A percentile compares a stretch with the other conserved stretches of the same genome.
phyloP scores from a whole-genome alignment of 2,329 filamentous ascomycete genomes.

The Furcasterigmium sp. region DNA sequence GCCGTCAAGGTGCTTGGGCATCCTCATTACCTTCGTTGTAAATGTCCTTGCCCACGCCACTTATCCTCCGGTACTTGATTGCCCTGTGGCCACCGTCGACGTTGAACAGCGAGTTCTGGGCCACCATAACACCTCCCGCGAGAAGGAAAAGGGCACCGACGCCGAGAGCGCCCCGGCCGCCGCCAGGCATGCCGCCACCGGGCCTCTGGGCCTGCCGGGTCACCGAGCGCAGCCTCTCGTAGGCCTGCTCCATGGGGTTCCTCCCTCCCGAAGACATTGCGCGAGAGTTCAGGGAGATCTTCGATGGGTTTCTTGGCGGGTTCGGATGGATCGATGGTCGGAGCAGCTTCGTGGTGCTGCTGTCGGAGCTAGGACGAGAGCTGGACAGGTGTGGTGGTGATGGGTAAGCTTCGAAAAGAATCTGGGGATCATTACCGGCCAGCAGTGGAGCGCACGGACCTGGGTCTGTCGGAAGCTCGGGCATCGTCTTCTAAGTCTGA shows the following conservation, averaged over 20 bases:
- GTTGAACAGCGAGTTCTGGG: constrained; percentile 63
- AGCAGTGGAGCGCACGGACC: no score
- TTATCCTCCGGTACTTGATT: constrained; percentile 94
- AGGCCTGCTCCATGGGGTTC: constrained; percentile 43
- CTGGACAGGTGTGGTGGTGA: no score
- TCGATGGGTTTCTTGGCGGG: neutral
- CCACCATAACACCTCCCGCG: constrained; percentile 42
- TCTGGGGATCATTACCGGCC: neutral
- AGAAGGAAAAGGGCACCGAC: constrained; percentile 37
- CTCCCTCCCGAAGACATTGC: constrained; percentile 13
- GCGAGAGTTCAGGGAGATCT: neutral
- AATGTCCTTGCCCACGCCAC: constrained; percentile 93
- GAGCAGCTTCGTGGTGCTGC: neutral
- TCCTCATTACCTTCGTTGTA: constrained; percentile 94
- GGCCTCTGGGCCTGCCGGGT: constrained; percentile 33
- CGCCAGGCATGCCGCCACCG: constrained; percentile 34
- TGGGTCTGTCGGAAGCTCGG: no score
- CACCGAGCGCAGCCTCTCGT: constrained; percentile 45
- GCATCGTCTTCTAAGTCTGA: no score
- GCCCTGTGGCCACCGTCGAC: constrained; percentile 98
- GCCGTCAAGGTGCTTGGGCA: no score
- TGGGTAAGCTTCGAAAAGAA: neutral
- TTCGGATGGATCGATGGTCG: neutral
- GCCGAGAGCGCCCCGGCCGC: constrained; percentile 29
- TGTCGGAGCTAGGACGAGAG: neutral